Base-by-base conservation (phyloP, 352 stramenopile species). In the Elongisporangium prolatum region DNA sequence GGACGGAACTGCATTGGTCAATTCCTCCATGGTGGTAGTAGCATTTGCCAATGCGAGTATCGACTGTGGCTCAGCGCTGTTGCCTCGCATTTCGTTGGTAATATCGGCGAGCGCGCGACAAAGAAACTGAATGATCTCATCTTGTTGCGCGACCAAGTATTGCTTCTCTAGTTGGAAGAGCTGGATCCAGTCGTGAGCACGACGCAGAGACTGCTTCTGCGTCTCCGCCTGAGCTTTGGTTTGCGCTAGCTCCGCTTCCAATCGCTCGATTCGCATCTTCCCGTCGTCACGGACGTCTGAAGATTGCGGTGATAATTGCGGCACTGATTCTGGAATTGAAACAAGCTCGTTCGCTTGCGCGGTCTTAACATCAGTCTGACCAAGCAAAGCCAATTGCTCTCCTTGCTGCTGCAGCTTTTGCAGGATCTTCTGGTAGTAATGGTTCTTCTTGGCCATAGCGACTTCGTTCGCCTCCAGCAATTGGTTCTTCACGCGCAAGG, bases 361-460 rank as follows among this genome's bases (percentile, higher is more conserved):
- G 28, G 9, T 38, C 28, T 38, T 38, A 13, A 14, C 4, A 9
- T 38, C 28, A 7, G 28, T 38, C 13, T 38, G 28, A 13, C 28
- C 28, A 5, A 38, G 28, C 28, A 65, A 44, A 11, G 40, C 40
- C 9, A 9, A 5, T 25, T 58, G 47, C 0, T 64, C 57, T 25
- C 54, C 51, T 25, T 72, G 71, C 22, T 67, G 71, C 48, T 84
- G 76, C n/a, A 89, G 61, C 28, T 84, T 74, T 2, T 71, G 61
- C 0, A 89, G 59, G 10, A 92, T 72, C 54, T 80, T 84, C 64
- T 88, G 82, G 52, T 89, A 92, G 60, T 89, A 88, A 25, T 68
- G 69, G 44, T 76, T 84, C 59, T 88, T 88, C 51, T 80, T 88
- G 4, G 80, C 76, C 64, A 90, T 75, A 37, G 66, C 62, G 0